phyloP scores from a whole-genome alignment of 192 early-diverging fungal genomes.

The Hyaloraphidium curvatum region DNA sequence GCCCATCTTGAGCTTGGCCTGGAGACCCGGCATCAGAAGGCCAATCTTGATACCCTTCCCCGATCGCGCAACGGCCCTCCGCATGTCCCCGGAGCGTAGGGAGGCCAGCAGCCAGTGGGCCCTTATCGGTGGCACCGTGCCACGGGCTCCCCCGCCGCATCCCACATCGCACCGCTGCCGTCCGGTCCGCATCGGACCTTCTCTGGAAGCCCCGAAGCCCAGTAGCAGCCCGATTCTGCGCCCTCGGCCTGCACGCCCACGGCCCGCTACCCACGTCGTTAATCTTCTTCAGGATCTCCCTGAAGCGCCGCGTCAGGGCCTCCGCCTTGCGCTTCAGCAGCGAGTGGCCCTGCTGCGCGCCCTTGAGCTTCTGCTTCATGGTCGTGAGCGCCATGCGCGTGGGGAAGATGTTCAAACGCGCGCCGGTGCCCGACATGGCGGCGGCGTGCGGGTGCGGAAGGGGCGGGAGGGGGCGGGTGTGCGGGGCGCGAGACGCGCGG shows the following conservation, averaged over 20 bases:
- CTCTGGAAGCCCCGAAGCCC: no score
- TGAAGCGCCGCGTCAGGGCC: conserved; percentile 84
- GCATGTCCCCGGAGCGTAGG: not conserved
- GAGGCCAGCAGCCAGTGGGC: not conserved
- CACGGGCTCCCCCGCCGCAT: no score
- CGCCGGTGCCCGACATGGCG: conserved; percentile 17
- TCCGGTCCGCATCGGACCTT: no score
- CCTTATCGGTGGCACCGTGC: no score
- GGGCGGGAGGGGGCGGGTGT: no score
- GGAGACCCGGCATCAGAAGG: not conserved
- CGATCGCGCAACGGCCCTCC: not conserved
- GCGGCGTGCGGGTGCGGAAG: no score
- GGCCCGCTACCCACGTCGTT: conserved; percentile 65
- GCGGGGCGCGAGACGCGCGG: no score
- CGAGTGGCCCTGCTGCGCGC: conserved; percentile 93
- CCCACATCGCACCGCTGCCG: no score
- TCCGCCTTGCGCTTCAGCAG: conserved; percentile 96
- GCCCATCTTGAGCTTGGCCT: conserved; percentile 97
- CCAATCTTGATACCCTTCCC: conserved; percentile 1
- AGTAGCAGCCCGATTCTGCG: no score
- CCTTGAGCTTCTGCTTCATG: conserved; percentile 90
- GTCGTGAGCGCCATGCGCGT: conserved; percentile 93
- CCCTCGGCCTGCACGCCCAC: no score
- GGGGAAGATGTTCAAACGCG: conserved; percentile 76
- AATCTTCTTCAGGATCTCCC: conserved; percentile 88